Base-by-base conservation (phyloP, 2,329 filamentous ascomycete genomes). In the Aschersonia sp. region DNA sequence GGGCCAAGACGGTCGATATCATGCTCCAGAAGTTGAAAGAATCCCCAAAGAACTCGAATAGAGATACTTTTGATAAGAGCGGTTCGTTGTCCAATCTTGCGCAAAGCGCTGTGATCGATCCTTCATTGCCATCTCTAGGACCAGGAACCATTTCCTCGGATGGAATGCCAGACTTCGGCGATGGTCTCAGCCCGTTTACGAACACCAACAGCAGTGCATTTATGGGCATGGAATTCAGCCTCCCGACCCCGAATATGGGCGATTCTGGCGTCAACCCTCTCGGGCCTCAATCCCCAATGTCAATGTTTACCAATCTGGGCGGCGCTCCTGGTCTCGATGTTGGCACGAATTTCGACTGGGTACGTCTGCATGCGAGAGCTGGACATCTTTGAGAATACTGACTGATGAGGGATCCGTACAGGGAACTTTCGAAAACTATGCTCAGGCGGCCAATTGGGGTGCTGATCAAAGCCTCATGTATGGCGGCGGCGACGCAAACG, bases 11-110 rank as follows among this genome's bases (percentile, higher is more conserved):
- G 30, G 70, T 97, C n/a, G 81, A 80, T 29, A 80, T 95, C 46
- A 88, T 97, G 77, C 67, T 97, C 43, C 74, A 80, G 32, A 92
- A 92, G 62, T 72, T 95, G 47, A 81, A 58, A 50, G 50, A 59
- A 39, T 57, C 61, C 4, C 31, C 45, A 8, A 45, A 51, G 10
- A 44, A 39, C 32, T 45, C 41, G n/a, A 52, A 46, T 2, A 48
- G 49, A 9, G 47, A 50, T 14, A 30, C 54, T 10, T 47, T 48
- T 12, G 31, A 49, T 5, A 53, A 52, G 32, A 47, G 55, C 22
- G 56, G 56, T 5, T 52, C 55, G 6, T 50, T 58, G 45, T 53
- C 59, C 32, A 56, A 56, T n/a, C 37, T 58, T 5, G 65, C 64
- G 32, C 60, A 69, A 54, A 67, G 63, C 10, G 65, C 72, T 59